Evolutionary conservation across 139 green algal genomes (phyloP).

Genomic region (Dunaliella primolecta): DNA sequence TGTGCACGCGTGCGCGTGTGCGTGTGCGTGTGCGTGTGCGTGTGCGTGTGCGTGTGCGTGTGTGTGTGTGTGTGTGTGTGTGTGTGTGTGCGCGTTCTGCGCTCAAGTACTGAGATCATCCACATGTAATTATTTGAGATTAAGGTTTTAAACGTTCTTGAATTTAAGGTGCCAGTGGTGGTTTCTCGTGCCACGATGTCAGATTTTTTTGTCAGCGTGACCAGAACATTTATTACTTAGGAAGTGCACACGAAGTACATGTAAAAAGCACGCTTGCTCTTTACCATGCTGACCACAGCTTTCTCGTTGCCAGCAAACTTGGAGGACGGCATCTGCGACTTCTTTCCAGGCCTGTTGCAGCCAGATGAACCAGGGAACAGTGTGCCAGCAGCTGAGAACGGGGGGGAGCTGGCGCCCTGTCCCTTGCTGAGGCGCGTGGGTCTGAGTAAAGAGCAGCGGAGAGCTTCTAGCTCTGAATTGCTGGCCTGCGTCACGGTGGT

Average conservation of each 20-base stretch:
- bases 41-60: background rate
- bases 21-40: too few species aligned
- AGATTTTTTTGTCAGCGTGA: too few species aligned
- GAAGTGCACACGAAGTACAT: background rate
- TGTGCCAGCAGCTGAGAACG: background rate
- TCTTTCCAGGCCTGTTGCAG: background rate
- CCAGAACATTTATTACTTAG: too few species aligned
- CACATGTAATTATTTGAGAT: background rate
- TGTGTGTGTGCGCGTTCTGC: background rate
- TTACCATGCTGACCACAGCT: too few species aligned
- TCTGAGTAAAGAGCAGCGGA: too few species aligned
- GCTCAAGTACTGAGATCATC: too few species aligned
- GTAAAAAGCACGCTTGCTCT: background rate
- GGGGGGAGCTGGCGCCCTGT: background rate
- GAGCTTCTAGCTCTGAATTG: background rate
- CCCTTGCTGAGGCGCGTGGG: background rate
- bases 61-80: background rate
- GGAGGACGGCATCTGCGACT: background rate
- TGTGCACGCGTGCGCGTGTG: too few species aligned
- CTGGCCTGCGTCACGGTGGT: background rate
- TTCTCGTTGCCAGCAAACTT: too few species aligned
- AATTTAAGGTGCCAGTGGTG: too few species aligned
- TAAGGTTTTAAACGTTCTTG: background rate
- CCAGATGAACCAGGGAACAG: background rate
- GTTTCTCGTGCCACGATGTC: too few species aligned